Conservation (phyloP, 352 stramenopile species). For the Phytophthora pini region DNA sequence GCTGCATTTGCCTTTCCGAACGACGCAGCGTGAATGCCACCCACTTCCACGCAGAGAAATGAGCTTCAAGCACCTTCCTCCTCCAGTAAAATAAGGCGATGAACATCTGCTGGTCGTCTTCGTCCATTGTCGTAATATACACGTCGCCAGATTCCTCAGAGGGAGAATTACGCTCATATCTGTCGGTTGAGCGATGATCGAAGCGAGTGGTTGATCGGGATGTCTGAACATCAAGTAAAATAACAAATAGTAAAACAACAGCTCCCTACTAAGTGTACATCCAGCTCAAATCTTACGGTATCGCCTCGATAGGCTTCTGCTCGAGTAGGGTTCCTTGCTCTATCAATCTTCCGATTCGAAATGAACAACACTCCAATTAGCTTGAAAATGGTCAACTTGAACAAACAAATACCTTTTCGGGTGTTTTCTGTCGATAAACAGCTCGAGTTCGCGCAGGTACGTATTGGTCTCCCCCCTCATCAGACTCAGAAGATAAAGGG, state of each 20-base stretch:
- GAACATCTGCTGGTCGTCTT: constrained; percentile 50
- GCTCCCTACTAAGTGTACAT: not conserved
- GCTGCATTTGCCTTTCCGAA: constrained; percentile 25
- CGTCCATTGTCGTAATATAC: constrained; percentile 39
- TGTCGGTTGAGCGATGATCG: not conserved
- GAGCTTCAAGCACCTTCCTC: constrained; percentile 40
- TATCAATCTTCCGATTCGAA: constrained; percentile 7
- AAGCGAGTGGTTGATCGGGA: not conserved
- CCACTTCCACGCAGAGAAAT: constrained; percentile 56
- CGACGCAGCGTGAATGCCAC: constrained; percentile 26
- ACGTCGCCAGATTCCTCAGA: constrained; percentile 13
- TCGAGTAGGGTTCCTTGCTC: not conserved
- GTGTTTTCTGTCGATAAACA: not conserved
- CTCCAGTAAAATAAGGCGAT: constrained; percentile 57
- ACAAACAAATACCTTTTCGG: constrained; percentile 4
- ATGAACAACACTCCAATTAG: not conserved
- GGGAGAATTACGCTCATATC: not conserved
- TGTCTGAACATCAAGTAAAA: too few species aligned
- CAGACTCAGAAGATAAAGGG: constrained; percentile 12
- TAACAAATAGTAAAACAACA: not conserved
- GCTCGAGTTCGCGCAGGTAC: not conserved
- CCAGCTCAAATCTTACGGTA: constrained; percentile 5
- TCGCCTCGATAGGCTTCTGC: constrained; percentile 4
- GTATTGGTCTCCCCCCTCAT: not conserved
- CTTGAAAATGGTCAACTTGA: not conserved